Conservation (phyloP, 2,329 filamentous ascomycete species). For the Sodiomyces alkalinus region DNA sequence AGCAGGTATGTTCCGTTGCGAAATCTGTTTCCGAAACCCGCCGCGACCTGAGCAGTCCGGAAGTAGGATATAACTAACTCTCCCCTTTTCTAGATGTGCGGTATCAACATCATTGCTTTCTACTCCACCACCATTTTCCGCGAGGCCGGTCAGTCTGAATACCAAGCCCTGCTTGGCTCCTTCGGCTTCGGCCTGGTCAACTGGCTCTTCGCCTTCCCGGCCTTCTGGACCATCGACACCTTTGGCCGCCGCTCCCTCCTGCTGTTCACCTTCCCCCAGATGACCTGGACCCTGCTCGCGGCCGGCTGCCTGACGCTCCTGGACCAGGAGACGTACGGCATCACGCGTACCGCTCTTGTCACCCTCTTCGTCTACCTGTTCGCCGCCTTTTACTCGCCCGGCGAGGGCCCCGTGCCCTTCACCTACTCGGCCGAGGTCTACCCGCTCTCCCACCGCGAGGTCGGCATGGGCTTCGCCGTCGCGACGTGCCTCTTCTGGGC, state of each 20-base stretch:
- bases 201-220: constrained; percentile 42
- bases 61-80: not conserved
- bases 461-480: constrained; percentile 57
- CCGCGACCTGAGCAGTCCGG: too few species aligned
- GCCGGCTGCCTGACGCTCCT: constrained; percentile 41
- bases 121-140: constrained; percentile 52
- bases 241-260: constrained; percentile 39
- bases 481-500: constrained; percentile 49
- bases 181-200: constrained; percentile 40
- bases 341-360: constrained; percentile 27
- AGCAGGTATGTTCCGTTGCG: not conserved
- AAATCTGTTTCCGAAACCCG: too few species aligned
- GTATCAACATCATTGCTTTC: constrained; percentile 61
- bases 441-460: constrained; percentile 53
- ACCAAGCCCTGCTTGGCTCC: constrained; percentile 34
- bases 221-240: constrained; percentile 34
- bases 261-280: constrained; percentile 42
- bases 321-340: constrained; percentile 5
- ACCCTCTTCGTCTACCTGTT: constrained; percentile 23
- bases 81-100: constrained; percentile 11
- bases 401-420: constrained; percentile 53
- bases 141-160: constrained; percentile 38
- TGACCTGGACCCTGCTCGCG: constrained; percentile 42
- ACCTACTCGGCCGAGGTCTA: constrained; percentile 57
- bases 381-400: constrained; percentile 13